These are phyloP conservation scores for Raddia guianensis DNA, from an alignment of 176 grass and related monocot species.

Conservation along the genomic window DNA sequence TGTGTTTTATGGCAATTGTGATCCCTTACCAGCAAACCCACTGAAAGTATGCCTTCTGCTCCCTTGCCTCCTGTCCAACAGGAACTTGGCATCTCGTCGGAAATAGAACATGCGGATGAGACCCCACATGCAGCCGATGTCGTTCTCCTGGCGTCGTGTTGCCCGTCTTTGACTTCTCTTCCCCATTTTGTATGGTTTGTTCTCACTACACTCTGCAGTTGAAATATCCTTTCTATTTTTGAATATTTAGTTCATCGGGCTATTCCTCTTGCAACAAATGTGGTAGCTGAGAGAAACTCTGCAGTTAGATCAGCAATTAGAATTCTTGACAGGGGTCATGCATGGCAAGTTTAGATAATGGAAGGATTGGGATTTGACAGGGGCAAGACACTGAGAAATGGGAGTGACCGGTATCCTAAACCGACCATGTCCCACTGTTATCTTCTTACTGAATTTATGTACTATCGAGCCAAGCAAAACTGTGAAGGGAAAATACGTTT, in stretches of 20 bases:
- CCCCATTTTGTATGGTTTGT: conserved; percentile 48
- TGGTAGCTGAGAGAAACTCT: background rate
- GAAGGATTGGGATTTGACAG: background rate
- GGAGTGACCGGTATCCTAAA: background rate
- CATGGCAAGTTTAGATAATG: background rate
- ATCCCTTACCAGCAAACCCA: conserved; percentile 20
- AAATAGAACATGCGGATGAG: conserved; percentile 81
- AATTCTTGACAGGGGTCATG: background rate
- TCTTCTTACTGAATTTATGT: background rate
- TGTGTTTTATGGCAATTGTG: background rate
- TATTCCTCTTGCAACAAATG: conserved; percentile 5
- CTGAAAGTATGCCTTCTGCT: conserved; percentile 44
- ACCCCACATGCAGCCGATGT: conserved; percentile 69
- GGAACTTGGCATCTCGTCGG: conserved; percentile 59
- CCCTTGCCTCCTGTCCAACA: conserved; percentile 64
- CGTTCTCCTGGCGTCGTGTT: conserved; percentile 35
- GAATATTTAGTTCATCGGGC: background rate
- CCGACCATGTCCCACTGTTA: background rate
- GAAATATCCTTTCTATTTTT: background rate
- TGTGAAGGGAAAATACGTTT: background rate
- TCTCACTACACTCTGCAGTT: conserved; percentile 1
- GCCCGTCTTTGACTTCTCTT: conserved; percentile 48
- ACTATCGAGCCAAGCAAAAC: background rate
- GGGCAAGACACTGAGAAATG: conserved; percentile 6
- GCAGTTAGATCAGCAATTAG: background rate